A percentile compares a stretch with the other conserved stretches of the same genome.
Conservation (phyloP, 352 stramenopile species). For the Albugo laibachii region DNA sequence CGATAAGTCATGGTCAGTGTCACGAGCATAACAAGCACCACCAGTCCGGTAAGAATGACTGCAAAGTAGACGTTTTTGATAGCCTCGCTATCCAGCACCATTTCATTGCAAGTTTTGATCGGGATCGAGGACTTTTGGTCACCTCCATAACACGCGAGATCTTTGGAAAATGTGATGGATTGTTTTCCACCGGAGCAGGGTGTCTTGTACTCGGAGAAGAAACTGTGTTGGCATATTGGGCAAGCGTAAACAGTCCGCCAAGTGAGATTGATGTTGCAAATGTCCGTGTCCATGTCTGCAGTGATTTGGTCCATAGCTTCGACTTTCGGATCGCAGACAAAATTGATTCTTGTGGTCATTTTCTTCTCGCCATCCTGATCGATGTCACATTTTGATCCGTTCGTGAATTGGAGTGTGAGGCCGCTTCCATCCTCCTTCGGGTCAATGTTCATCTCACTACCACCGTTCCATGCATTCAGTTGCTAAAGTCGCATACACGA, state of each 20-base stretch:
- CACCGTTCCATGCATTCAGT: conserved; percentile 43
- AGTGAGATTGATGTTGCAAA: conserved; percentile 31
- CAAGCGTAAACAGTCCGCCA: conserved; percentile 56
- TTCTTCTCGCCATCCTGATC: conserved; percentile 4
- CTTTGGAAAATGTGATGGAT: conserved; percentile 30
- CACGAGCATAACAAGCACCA: conserved; percentile 48
- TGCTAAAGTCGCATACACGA: conserved; percentile 16
- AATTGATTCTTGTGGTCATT: conserved; percentile 29
- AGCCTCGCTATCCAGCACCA: conserved; percentile 45
- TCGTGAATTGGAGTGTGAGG: conserved; percentile 30
- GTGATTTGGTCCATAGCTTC: conserved; percentile 6
- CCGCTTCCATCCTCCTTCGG: conserved; percentile 29
- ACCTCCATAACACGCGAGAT: conserved; percentile 39
- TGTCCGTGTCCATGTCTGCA: conserved; percentile 13
- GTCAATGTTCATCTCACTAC: conserved; percentile 37
- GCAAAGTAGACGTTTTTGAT: conserved; percentile 56
- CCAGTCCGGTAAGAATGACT: conserved; percentile 32
- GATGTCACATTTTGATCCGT: conserved; percentile 27
- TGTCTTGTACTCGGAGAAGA: conserved; percentile 41
- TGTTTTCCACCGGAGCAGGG: conserved; percentile 34
- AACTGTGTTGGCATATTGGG: conserved; percentile 33
- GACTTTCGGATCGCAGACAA: conserved; percentile 45
- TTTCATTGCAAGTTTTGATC: conserved; percentile 37
- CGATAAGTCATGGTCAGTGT: conserved; percentile 44
- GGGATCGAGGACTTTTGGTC: conserved; percentile 16